These are phyloP conservation scores for Coemansia sp. DNA, from an alignment of 192 early-diverging fungal genomes.

Conservation along the genomic window DNA sequence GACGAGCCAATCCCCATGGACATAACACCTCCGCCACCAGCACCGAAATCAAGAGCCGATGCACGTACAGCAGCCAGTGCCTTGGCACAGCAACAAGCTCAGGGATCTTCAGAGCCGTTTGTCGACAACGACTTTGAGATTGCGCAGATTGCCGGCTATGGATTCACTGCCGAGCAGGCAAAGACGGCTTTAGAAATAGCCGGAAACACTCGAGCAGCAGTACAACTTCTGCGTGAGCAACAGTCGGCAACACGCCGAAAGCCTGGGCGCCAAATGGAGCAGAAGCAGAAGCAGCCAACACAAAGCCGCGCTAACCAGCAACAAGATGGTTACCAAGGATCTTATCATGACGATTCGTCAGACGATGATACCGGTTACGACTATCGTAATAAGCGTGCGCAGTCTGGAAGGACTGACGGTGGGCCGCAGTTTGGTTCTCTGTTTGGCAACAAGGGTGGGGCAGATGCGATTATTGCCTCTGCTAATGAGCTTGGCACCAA, in stretches of 20 bases:
- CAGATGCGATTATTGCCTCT: conserved; percentile 43
- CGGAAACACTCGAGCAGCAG: conserved; percentile 61
- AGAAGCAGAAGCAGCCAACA: background rate
- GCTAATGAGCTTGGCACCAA: conserved; percentile 51
- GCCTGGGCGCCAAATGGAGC: conserved; percentile 6
- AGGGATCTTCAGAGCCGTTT: conserved; percentile 11
- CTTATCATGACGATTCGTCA: conserved; percentile 4
- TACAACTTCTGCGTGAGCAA: conserved; percentile 48
- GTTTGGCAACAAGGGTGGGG: conserved; percentile 11
- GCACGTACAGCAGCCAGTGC: background rate
- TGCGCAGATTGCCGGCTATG: conserved; percentile 77
- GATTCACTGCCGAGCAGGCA: conserved; percentile 70
- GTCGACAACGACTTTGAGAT: conserved; percentile 57
- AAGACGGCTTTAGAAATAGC: conserved; percentile 68
- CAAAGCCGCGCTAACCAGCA: background rate
- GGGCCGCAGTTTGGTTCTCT: background rate
- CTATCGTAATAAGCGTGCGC: background rate
- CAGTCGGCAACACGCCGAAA: conserved; percentile 16
- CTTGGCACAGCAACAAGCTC: background rate
- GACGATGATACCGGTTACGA: background rate
- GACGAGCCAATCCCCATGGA: conserved; percentile 46
- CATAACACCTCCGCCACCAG: conserved; percentile 6
- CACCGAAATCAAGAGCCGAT: background rate
- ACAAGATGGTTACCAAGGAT: background rate
- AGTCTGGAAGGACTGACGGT: background rate